These are phyloP conservation scores for Simplicillium aogashimaense DNA, from an alignment of 2,329 filamentous ascomycete genomes.

Conservation along the genomic window DNA sequence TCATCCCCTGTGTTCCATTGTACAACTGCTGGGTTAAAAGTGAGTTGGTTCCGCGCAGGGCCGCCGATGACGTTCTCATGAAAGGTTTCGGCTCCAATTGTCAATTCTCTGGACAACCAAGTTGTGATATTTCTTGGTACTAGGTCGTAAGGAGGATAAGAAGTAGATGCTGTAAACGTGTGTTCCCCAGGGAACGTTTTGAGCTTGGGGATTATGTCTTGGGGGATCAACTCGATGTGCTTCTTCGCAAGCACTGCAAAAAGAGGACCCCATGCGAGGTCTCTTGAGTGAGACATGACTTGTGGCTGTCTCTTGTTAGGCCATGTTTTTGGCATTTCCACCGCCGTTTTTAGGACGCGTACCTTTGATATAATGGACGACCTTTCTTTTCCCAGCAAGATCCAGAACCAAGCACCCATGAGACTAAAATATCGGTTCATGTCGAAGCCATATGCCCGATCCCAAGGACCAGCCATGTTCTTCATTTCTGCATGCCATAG, in stretches of 20 bases:
- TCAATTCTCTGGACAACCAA: slow-evolving; percentile 46
- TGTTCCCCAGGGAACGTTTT: slow-evolving; percentile 41
- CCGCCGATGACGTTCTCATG: slow-evolving; percentile 46
- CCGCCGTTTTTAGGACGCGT: slow-evolving; percentile 1
- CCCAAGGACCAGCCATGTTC: slow-evolving; percentile 56
- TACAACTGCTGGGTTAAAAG: slow-evolving; percentile 49
- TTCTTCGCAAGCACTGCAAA: slow-evolving; percentile 42
- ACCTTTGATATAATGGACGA: slow-evolving; percentile 23
- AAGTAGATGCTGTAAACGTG: slow-evolving; percentile 39
- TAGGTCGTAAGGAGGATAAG: slow-evolving; percentile 48
- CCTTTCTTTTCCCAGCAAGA: slow-evolving; percentile 38
- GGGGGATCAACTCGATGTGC: slow-evolving; percentile 35
- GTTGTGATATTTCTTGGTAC: slow-evolving; percentile 47
- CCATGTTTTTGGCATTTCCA: too few relatives aligned
- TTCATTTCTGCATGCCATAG: slow-evolving; percentile 49
- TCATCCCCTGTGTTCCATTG: slow-evolving; percentile 42
- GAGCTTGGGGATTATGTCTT: slow-evolving; percentile 27
- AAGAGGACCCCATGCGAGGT: slow-evolving; percentile 48
- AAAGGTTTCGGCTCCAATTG: slow-evolving; percentile 50
- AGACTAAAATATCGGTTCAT: slow-evolving; percentile 53
- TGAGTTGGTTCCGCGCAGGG: slow-evolving; percentile 34
- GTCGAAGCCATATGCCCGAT: slow-evolving; percentile 52
- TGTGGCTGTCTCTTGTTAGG: slow-evolving; percentile 23
- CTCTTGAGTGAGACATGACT: slow-evolving; percentile 47
- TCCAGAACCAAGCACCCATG: slow-evolving; percentile 49